Evolutionary conservation across 1,139 yeast genomes (phyloP), one percentile per base, ranked within the genome.

Genomic region (Lipomyces yarrowii): DNA sequence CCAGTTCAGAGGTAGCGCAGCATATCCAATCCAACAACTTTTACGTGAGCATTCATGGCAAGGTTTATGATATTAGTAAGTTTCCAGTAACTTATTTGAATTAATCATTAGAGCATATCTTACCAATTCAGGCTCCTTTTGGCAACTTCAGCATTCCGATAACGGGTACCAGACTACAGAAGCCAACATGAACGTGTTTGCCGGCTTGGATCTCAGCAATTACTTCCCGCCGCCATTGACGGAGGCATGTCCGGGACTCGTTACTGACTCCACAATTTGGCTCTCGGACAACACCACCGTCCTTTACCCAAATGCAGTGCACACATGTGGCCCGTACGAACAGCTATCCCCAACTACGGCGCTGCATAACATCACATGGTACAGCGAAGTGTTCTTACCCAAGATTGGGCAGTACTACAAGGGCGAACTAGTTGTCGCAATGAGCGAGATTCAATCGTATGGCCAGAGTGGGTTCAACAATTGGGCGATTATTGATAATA

Each of bases 201-300:
- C 82, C 2, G 82, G 82, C 35, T 70, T 65, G 35, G 82, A 80
- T 59, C 39, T 79, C 59, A 71, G 77, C 23, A 77, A 75, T 57
- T 80, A 79, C 70, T 80, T 80, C 70, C 79, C 80, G 7, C 80
- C 80, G n/a, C 82, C 82, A 23, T 70, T 80, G 48, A 73, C 79
- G 4, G 74, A 74, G 1, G 81, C 80, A 1, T 80, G 82, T 65
- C 78, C 80, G 1, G 76, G 73, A 3, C 71, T 80, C 46, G 82
- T 80, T 2, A 67, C 70, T 0, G 80, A 78, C 59, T 72, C 65
- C 0, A 61, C 72, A 0, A 71, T 79, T 18, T 60, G 69, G 65
- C 68, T 80, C 58, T 57, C 66, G 5, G 71, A 70, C 66, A 80
- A 80, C 67, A 65, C 74, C 5, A 75, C 81, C 0, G 51, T 62